Evolutionary conservation across 2,329 filamentous ascomycete genomes (phyloP).

Genomic region (Beauveria rudraprayagi): DNA sequence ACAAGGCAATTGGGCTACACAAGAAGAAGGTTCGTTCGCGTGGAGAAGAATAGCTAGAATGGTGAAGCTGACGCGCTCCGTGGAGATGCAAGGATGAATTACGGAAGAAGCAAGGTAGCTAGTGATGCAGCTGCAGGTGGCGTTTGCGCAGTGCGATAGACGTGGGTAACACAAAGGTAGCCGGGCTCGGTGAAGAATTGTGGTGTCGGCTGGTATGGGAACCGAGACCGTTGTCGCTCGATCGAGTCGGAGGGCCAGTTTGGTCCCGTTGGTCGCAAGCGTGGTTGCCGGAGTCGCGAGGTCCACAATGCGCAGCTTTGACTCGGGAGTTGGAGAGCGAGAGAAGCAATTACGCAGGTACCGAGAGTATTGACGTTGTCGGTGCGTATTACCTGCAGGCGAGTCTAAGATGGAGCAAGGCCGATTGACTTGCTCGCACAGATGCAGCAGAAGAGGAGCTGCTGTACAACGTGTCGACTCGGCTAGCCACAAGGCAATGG

Average conservation of each 20-base stretch:
- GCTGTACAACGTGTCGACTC: slow-evolving; percentile 2
- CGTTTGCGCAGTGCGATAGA: background rate
- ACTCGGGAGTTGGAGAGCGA: background rate
- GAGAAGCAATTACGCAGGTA: background rate
- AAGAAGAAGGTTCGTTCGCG: background rate
- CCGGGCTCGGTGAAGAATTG: background rate
- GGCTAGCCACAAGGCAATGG: background rate
- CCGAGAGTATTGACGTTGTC: background rate
- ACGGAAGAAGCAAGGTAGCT: background rate
- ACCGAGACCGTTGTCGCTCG: background rate
- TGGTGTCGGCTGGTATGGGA: background rate
- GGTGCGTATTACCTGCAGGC: background rate
- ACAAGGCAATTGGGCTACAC: slow-evolving; percentile 3
- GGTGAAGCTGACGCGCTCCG: background rate
- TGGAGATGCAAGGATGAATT: background rate
- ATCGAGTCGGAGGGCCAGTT: background rate
- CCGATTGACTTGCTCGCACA: background rate
- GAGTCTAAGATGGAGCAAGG: background rate
- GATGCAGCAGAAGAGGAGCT: background rate
- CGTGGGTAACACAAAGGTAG: background rate
- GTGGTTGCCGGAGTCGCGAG: background rate
- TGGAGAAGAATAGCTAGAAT: background rate
- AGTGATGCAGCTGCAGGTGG: background rate
- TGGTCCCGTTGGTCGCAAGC: background rate
- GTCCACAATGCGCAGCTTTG: background rate